Conservation (phyloP, 2,329 filamentous ascomycete genomes). For the Pyrenochaeta sp. region DNA sequence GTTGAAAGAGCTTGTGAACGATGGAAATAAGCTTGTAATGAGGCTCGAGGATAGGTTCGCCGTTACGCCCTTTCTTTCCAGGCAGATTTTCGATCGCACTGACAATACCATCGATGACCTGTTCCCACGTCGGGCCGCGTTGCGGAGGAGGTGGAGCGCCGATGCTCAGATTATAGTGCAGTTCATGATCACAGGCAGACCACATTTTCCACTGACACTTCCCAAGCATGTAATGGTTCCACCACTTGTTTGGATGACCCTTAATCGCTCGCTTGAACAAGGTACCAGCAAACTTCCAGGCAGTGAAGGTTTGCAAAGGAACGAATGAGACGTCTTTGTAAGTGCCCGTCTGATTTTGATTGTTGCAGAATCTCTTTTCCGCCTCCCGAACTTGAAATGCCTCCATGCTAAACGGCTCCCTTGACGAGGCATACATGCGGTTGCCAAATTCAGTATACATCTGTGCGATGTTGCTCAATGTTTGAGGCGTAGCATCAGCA, state of each 20-base stretch:
- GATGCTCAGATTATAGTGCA: conserved; percentile 40
- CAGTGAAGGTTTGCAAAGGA: conserved; percentile 65
- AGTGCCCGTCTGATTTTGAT: conserved; percentile 55
- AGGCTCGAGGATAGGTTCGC: conserved; percentile 85
- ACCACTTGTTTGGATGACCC: conserved; percentile 69
- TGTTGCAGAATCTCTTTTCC: conserved; percentile 68
- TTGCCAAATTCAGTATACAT: conserved; percentile 74
- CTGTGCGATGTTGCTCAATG: conserved; percentile 65
- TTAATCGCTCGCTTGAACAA: conserved; percentile 67
- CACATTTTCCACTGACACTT: conserved; percentile 79
- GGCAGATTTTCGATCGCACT: conserved; percentile 69
- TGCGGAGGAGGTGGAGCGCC: conserved; percentile 32
- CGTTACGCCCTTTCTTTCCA: conserved; percentile 65
- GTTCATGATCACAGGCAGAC: conserved; percentile 52
- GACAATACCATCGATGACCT: conserved; percentile 64
- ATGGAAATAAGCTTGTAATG: conserved; percentile 90
- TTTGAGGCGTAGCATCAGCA: conserved; percentile 62
- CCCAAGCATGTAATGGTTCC: conserved; percentile 71
- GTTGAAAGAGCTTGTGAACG: conserved; percentile 78
- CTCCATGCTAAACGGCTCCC: conserved; percentile 72
- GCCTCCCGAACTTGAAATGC: conserved; percentile 67
- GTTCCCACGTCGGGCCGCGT: conserved; percentile 42
- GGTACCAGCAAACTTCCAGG: conserved; percentile 70
- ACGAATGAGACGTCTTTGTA: conserved; percentile 65
- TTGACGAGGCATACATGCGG: conserved; percentile 72